Conservation (phyloP, 495 filamentous ascomycete genomes). For the Aspergillus ellipticus region DNA sequence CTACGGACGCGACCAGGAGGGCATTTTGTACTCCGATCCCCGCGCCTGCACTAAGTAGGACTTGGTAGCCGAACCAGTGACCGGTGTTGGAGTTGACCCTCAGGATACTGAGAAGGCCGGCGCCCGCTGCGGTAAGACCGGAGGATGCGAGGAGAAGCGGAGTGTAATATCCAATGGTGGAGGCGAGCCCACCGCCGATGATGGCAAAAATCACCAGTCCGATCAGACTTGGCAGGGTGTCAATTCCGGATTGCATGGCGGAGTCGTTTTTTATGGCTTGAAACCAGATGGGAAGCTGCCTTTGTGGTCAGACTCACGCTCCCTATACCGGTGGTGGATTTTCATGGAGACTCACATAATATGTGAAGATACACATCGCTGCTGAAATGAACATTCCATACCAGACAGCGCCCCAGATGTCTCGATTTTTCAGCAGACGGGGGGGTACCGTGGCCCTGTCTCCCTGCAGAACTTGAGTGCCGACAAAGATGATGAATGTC, state of each 20-base stretch:
- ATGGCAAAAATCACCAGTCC: conserved; percentile 27
- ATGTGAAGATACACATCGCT: too few relatives aligned
- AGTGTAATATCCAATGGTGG: conserved; percentile 61
- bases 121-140: conserved; percentile 54
- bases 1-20: conserved; percentile 66
- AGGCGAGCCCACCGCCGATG: conserved; percentile 47
- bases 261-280: conserved; percentile 57
- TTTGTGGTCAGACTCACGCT: too few relatives aligned
- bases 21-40: conserved; percentile 67
- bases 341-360: too few relatives aligned
- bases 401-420: too few relatives aligned
- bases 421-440: too few relatives aligned
- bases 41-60: conserved; percentile 64
- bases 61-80: conserved; percentile 60
- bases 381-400: too few relatives aligned
- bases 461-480: too few relatives aligned
- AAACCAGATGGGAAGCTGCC: conserved; percentile 44
- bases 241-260: conserved; percentile 60
- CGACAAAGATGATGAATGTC: too few relatives aligned
- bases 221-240: conserved; percentile 30
- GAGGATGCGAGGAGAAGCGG: conserved; percentile 59
- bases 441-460: too few relatives aligned
- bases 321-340: too few relatives aligned
- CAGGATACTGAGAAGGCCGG: conserved; percentile 61
- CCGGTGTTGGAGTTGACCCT: conserved; percentile 32